These are phyloP conservation scores for Paragyromitra xinjiangensis DNA, from an alignment of 495 filamentous ascomycete species.

Conservation along the genomic window DNA sequence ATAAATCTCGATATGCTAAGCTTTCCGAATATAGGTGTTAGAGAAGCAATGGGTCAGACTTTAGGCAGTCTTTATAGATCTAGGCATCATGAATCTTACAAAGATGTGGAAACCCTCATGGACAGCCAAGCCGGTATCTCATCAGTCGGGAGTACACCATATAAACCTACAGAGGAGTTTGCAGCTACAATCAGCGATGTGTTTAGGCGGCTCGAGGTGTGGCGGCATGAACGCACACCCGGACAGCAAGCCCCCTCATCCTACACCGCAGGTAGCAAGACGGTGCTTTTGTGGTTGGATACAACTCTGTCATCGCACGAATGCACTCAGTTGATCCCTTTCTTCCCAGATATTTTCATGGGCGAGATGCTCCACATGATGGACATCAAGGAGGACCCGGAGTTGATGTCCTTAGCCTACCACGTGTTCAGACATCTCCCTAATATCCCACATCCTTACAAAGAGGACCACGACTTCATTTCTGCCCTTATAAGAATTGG, in stretches of 20 bases:
- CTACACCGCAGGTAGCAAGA: constrained; percentile 96
- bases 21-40: constrained; percentile 63
- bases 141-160: constrained; percentile 85
- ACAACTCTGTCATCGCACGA: constrained; percentile 88
- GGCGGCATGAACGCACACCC: constrained; percentile 82
- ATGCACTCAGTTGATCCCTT: constrained; percentile 87
- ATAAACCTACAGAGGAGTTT: constrained; percentile 79
- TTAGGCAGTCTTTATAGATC: constrained; percentile 87
- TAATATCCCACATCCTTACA: constrained; percentile 90
- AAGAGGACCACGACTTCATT: constrained; percentile 85
- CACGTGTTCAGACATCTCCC: constrained; percentile 97
- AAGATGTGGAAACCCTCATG: constrained; percentile 75
- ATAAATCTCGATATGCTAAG: constrained; percentile 2
- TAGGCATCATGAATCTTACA: constrained; percentile 90
- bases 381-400: constrained; percentile 98
- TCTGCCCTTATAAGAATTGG: constrained; percentile 87
- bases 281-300: constrained; percentile 93
- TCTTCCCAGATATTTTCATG: constrained; percentile 89
- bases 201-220: constrained; percentile 82
- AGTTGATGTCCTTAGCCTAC: constrained; percentile 92
- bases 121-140: constrained; percentile 79
- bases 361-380: constrained; percentile 98
- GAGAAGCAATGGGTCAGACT: constrained; percentile 91
- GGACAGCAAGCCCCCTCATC: constrained; percentile 92
- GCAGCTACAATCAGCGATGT: constrained; percentile 74